Percentiles rank a stretch among this genome's conserved stretches.
These are phyloP conservation scores for Aspergillus sparsus DNA, from an alignment of 495 filamentous ascomycete species.

Conservation along the genomic window DNA sequence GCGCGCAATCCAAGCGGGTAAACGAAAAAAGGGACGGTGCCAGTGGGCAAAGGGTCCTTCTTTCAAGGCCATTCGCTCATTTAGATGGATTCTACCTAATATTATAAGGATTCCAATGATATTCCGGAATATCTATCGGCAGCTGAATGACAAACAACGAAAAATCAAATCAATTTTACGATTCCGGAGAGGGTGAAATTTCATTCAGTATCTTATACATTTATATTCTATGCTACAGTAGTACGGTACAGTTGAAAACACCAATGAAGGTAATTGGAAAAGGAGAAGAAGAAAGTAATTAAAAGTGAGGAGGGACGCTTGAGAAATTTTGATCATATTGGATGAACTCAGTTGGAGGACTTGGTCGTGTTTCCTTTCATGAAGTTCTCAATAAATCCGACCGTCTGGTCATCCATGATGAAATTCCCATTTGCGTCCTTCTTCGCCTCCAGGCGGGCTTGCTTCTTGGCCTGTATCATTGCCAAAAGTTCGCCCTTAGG, in stretches of 20 bases:
- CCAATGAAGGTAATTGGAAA: conserved; percentile 13
- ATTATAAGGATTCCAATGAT: background rate
- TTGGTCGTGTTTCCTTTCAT: conserved; percentile 31
- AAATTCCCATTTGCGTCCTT: conserved; percentile 41
- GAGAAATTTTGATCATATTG: background rate
- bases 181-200: background rate
- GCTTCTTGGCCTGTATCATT: conserved; percentile 27
- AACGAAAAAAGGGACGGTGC: background rate
- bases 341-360: conserved; percentile 5
- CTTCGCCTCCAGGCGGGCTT: conserved; percentile 28
- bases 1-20: background rate
- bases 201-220: conserved; percentile 19
- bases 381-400: conserved; percentile 39
- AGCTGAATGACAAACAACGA: background rate
- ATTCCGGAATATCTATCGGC: background rate
- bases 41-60: background rate
- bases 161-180: background rate
- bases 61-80: background rate
- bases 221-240: conserved; percentile 43
- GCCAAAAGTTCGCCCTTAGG: conserved; percentile 38
- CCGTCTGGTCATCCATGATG: conserved; percentile 35
- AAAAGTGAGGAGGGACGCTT: conserved; percentile 1
- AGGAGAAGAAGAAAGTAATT: conserved; percentile 11
- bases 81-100: background rate
- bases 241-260: conserved; percentile 33